phyloP scores from a whole-genome alignment of 1,284 basidiomycete genomes.

The Malassezia slooffiae region DNA sequence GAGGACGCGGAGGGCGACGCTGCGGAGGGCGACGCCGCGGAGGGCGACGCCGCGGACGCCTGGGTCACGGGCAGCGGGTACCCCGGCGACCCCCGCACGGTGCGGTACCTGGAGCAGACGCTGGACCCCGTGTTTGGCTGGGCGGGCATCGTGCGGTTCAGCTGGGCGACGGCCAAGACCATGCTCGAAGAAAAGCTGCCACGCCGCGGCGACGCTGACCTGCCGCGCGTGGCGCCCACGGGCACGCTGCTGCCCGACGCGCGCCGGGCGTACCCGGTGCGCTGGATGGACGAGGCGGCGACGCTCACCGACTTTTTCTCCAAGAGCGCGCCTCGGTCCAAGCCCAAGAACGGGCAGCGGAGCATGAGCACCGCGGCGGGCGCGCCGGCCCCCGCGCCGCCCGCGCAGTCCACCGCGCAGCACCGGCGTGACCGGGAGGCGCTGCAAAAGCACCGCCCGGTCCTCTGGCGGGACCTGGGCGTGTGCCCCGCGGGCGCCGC shows the following conservation, averaged over 20 bases:
- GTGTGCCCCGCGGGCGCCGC: not conserved
- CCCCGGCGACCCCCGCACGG: conserved; percentile 71
- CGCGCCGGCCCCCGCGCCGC: too few species aligned
- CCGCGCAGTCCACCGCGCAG: too few species aligned
- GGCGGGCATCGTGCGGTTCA: conserved; percentile 80
- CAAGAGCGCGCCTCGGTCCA: not conserved
- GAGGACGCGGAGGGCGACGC: conserved; percentile 19
- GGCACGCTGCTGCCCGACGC: conserved; percentile 1
- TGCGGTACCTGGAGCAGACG: conserved; percentile 66
- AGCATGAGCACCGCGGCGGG: conserved; percentile 6
- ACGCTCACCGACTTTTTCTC: conserved; percentile 10
- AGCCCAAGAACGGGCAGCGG: too few species aligned
- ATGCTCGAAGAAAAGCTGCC: conserved; percentile 72
- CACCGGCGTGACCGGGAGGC: conserved; percentile 6
- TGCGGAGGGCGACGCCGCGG: not conserved
- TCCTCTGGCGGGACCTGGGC: conserved; percentile 5
- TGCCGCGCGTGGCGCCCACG: too few species aligned
- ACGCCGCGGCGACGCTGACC: too few species aligned
- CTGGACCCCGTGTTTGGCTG: conserved; percentile 85
- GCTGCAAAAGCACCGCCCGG: conserved; percentile 2
- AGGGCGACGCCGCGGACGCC: not conserved
- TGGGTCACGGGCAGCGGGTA: conserved; percentile 18
- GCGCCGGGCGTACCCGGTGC: conserved; percentile 5
- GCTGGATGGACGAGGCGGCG: conserved; percentile 11
- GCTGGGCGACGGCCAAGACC: conserved; percentile 86